These are phyloP conservation scores for Colletotrichum sp. DNA, from an alignment of 2,329 filamentous ascomycete species.

Conservation along the genomic window DNA sequence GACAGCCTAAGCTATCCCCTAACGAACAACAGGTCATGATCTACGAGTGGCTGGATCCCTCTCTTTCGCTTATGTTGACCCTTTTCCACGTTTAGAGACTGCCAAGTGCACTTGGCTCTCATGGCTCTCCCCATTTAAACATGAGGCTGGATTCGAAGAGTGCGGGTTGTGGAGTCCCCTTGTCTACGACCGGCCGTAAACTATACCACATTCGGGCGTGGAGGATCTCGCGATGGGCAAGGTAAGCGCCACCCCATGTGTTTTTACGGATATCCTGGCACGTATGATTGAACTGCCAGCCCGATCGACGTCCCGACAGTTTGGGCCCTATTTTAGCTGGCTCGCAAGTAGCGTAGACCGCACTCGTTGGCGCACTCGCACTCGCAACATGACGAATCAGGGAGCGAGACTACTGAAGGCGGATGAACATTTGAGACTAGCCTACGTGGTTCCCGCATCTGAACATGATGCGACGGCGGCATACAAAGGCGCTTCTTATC, in stretches of 20 bases:
- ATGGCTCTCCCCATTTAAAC: neutral
- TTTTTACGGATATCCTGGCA: neutral
- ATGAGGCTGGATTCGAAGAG: neutral
- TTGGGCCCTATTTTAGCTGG: neutral
- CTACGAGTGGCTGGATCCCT: neutral
- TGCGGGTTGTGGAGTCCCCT: neutral
- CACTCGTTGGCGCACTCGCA: neutral
- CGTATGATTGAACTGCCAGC: neutral
- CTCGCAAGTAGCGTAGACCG: neutral
- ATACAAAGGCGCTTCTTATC: neutral
- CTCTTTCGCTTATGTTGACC: neutral
- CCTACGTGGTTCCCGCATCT: neutral
- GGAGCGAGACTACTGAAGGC: neutral
- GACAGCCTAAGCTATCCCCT: neutral
- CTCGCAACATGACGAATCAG: neutral
- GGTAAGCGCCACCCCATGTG: neutral
- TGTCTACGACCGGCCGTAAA: neutral
- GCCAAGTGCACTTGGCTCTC: neutral
- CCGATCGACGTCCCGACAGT: constrained; percentile 2
- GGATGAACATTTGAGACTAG: neutral
- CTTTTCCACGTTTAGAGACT: neutral
- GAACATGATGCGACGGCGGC: neutral
- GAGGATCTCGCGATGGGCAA: neutral
- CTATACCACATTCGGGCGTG: neutral
- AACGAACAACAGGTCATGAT: neutral